Percentiles rank a stretch among this genome's conserved stretches.
Evolutionary conservation across 306 rosid species (phyloP).

Genomic region (Datisca glomerata): DNA sequence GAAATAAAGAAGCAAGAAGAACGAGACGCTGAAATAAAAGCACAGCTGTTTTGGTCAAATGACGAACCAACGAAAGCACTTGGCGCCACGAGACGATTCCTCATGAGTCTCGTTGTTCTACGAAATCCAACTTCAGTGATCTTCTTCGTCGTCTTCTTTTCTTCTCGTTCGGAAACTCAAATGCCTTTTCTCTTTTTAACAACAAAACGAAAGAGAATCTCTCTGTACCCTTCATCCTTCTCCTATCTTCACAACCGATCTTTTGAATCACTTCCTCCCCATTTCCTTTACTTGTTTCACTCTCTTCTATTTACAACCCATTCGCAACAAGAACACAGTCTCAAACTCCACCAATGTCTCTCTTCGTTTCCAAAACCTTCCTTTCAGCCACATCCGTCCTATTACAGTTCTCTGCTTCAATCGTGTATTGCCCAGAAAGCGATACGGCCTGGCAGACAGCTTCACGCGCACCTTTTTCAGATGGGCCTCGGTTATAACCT

Average conservation of each 20-base stretch:
- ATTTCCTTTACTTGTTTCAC: conserved; percentile 10
- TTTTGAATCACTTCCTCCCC: conserved; percentile 4
- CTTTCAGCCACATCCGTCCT: conserved; percentile 12
- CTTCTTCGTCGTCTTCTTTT: too few species aligned
- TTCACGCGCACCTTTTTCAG: conserved; percentile 48
- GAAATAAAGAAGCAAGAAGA: too few species aligned
- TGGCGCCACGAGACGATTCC: too few species aligned
- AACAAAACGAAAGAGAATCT: conserved; percentile 15
- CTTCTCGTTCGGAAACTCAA: too few species aligned
- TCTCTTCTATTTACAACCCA: conserved; percentile 14
- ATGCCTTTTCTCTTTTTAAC: too few species aligned
- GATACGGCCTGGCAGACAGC: conserved; percentile 46
- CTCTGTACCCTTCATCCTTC: conserved; percentile 13
- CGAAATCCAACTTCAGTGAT: too few species aligned
- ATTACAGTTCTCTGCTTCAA: conserved; percentile 33
- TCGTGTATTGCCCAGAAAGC: conserved; percentile 41
- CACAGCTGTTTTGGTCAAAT: too few species aligned
- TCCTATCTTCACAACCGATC: conserved; percentile 5
- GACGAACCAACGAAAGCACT: too few species aligned
- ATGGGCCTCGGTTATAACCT: conserved; percentile 38
- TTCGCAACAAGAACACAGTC: conserved; percentile 7
- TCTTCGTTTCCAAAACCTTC: conserved; percentile 12
- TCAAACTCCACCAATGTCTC: conserved; percentile 2
- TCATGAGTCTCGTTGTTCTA: too few species aligned
- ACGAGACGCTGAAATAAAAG: too few species aligned